phyloP scores from a whole-genome alignment of 805 yeast genomes.

The Candida ovalis region DNA sequence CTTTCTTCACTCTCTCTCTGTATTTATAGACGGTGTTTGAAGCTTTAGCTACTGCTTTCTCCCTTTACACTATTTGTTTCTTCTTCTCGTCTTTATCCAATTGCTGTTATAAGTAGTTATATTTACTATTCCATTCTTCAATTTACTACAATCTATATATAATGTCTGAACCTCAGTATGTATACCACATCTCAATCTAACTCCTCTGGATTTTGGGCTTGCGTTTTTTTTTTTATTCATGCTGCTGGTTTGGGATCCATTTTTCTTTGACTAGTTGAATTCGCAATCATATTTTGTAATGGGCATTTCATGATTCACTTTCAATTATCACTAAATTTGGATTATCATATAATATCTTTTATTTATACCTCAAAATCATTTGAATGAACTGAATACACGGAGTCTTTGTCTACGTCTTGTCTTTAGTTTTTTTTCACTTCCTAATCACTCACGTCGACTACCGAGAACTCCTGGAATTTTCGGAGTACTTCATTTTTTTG shows the following conservation, averaged over 20 bases:
- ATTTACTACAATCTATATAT: background rate
- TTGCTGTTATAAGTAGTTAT: background rate
- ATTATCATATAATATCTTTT: too few relatives aligned
- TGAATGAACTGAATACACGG: too few relatives aligned
- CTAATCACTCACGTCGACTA: too few relatives aligned
- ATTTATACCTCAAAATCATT: too few relatives aligned
- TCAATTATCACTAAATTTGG: too few relatives aligned
- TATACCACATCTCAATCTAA: background rate
- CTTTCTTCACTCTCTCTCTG: background rate
- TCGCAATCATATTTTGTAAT: too few relatives aligned
- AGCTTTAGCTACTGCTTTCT: background rate
- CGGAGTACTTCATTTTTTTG: background rate
- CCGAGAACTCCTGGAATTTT: background rate
- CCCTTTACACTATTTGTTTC: background rate
- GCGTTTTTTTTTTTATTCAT: too few relatives aligned
- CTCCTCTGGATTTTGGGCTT: too few relatives aligned
- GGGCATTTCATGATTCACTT: too few relatives aligned
- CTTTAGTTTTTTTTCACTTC: background rate
- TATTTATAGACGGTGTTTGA: background rate
- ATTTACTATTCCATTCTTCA: background rate
- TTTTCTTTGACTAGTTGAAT: too few relatives aligned
- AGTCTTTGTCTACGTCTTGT: background rate
- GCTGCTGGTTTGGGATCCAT: too few relatives aligned
- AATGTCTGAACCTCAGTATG: conserved; percentile 12
- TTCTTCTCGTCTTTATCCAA: background rate